phyloP scores from a whole-genome alignment of 2,329 filamentous ascomycete genomes.

The Calonectria pseudoturangicola region DNA sequence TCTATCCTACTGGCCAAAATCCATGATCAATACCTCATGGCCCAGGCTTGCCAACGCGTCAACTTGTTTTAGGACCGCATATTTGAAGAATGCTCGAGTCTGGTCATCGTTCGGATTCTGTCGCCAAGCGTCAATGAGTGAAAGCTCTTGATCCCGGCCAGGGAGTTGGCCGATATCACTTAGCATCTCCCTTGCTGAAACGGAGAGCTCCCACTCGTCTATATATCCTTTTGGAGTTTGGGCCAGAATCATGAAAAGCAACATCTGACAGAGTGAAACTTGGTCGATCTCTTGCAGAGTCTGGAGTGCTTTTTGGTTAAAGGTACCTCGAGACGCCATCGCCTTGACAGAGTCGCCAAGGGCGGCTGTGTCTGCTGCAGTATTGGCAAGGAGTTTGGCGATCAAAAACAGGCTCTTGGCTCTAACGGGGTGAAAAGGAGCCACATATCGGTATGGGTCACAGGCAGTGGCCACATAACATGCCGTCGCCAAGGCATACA shows the following conservation, averaged over 20 bases:
- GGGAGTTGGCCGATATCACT: constrained; percentile 67
- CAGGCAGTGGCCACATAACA: constrained; percentile 68
- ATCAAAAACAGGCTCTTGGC: constrained; percentile 71
- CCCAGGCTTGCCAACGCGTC: constrained; percentile 68
- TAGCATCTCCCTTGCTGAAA: constrained; percentile 67
- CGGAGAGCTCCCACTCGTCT: constrained; percentile 67
- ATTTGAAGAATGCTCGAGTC: constrained; percentile 68
- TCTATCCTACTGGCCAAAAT: constrained; percentile 58
- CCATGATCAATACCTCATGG: constrained; percentile 63
- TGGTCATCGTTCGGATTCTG: constrained; percentile 62
- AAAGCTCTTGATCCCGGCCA: constrained; percentile 67
- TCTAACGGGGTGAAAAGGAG: constrained; percentile 70
- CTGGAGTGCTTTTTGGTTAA: constrained; percentile 54
- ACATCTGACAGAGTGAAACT: constrained; percentile 71
- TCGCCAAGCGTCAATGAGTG: constrained; percentile 66
- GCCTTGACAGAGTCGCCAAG: constrained; percentile 53
- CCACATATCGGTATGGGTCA: constrained; percentile 70
- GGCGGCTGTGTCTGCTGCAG: constrained; percentile 63
- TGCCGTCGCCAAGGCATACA: constrained; percentile 66
- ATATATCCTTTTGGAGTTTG: constrained; percentile 65
- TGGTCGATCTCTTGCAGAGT: constrained; percentile 68
- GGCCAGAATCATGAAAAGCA: constrained; percentile 69
- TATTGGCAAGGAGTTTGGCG: constrained; percentile 71
- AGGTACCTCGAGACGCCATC: constrained; percentile 46
- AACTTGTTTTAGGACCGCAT: constrained; percentile 69